These are phyloP conservation scores for Dissoconium aciculare DNA, from an alignment of 2,329 filamentous ascomycete genomes.

Conservation along the genomic window DNA sequence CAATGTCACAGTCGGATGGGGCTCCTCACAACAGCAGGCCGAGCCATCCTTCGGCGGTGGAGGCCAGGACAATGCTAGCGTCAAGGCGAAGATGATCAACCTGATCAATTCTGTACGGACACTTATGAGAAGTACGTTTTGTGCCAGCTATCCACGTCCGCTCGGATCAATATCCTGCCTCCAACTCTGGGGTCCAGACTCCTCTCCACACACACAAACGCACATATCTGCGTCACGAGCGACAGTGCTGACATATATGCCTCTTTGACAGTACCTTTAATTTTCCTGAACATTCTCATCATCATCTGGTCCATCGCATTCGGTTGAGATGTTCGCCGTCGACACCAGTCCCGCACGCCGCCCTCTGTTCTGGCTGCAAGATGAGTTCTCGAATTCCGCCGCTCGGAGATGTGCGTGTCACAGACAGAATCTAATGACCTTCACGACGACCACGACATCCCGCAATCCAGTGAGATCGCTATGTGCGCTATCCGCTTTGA, in stretches of 20 bases:
- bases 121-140: conserved; percentile 74
- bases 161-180: background rate
- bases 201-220: background rate
- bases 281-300: conserved; percentile 66
- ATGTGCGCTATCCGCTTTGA: no score
- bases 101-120: conserved; percentile 81
- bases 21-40: conserved; percentile 37
- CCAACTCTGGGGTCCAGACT: background rate
- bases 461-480: no score
- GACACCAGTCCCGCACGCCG: no score
- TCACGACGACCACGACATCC: no score
- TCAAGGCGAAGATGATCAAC: conserved; percentile 78
- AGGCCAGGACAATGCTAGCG: conserved; percentile 58
- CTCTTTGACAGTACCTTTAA: conserved; percentile 54
- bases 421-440: no score
- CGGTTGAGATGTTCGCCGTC: conserved; percentile 20
- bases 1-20: conserved; percentile 68
- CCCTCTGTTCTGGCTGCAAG: no score
- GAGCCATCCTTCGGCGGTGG: conserved; percentile 73
- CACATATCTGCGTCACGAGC: no score
- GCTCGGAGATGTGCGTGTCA: no score
- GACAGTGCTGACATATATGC: no score
- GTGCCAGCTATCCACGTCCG: no score
- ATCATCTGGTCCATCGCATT: conserved; percentile 44
- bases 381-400: no score